Percentiles rank a stretch among this genome's conserved stretches.
These are phyloP conservation scores for Santalum album DNA, from an alignment of 164 flowering plant genomes.

Conservation along the genomic window DNA sequence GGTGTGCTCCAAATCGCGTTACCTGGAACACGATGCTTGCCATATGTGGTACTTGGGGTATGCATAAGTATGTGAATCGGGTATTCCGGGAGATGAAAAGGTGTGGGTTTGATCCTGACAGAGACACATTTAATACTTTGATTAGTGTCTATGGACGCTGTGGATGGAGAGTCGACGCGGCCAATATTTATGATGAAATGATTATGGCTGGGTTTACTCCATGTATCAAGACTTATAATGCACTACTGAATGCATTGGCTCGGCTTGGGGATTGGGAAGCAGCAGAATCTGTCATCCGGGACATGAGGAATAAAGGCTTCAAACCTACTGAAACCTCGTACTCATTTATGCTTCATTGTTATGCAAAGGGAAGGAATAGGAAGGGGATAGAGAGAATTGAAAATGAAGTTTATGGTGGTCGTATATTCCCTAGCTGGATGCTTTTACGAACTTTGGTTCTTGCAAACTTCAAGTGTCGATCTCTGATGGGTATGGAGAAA, in stretches of 20 bases:
- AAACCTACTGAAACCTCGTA: conserved; percentile 74
- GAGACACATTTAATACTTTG: conserved; percentile 79
- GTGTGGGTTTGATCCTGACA: conserved; percentile 90
- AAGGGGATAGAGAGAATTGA: conserved; percentile 55
- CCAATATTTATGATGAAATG: conserved; percentile 62
- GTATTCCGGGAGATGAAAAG: conserved; percentile 76
- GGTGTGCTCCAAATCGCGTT: conserved; percentile 66
- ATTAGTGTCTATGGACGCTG: conserved; percentile 84
- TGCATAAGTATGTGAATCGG: conserved; percentile 48
- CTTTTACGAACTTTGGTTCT: conserved; percentile 73
- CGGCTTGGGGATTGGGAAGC: conserved; percentile 70
- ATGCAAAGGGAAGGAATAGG: conserved; percentile 61
- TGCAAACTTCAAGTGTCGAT: conserved; percentile 57
- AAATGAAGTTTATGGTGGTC: conserved; percentile 53
- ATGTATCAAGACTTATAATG: conserved; percentile 71
- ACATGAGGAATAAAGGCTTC: conserved; percentile 75
- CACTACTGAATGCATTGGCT: conserved; percentile 73
- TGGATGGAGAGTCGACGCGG: conserved; percentile 49
- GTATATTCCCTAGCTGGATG: conserved; percentile 77
- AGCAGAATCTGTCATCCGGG: conserved; percentile 60
- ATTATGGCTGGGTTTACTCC: conserved; percentile 67
- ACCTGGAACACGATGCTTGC: conserved; percentile 94
- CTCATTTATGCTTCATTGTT: conserved; percentile 68
- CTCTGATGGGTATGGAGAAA: conserved; percentile 67
- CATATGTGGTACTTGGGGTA: conserved; percentile 62